Conservation (phyloP, 352 stramenopile species). For the Albugo laibachii region DNA sequence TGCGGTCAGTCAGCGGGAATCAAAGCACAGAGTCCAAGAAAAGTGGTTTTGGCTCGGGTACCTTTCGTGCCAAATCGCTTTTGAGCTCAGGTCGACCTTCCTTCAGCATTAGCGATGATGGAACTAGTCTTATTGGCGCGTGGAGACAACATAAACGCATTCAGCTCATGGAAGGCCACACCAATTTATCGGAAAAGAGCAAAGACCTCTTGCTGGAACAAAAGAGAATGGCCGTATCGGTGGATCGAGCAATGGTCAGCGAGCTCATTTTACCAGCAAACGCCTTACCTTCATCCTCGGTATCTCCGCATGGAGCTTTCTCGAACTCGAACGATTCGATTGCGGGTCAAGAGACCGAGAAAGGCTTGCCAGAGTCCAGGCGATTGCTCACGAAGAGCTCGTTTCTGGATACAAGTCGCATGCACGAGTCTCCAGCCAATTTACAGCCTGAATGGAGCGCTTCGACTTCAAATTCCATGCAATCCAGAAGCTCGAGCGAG, state of each 20-base stretch:
- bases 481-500: neutral
- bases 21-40: slow-evolving; percentile 3
- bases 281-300: slow-evolving; percentile 10
- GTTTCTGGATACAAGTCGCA: too few relatives aligned
- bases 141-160: slow-evolving; percentile 77
- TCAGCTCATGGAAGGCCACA: slow-evolving; percentile 75
- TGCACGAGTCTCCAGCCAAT: too few relatives aligned
- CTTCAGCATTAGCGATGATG: slow-evolving; percentile 18
- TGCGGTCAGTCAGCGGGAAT: slow-evolving; percentile 9
- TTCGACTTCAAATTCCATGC: neutral
- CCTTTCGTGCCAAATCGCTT: slow-evolving; percentile 2
- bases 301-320: neutral
- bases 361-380: slow-evolving; percentile 7
- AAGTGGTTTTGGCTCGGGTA: slow-evolving; percentile 2
- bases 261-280: slow-evolving; percentile 63
- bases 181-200: slow-evolving; percentile 52
- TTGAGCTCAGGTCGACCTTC: neutral
- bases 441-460: neutral
- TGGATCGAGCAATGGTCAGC: slow-evolving; percentile 59
- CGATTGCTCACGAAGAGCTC: neutral
- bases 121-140: slow-evolving; percentile 56
- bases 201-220: slow-evolving; percentile 73
- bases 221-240: slow-evolving; percentile 72
- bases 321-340: neutral
- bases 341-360: neutral